phyloP scores from a whole-genome alignment of 148 eudicot species.

The Amaranthus hypochondriacus region DNA sequence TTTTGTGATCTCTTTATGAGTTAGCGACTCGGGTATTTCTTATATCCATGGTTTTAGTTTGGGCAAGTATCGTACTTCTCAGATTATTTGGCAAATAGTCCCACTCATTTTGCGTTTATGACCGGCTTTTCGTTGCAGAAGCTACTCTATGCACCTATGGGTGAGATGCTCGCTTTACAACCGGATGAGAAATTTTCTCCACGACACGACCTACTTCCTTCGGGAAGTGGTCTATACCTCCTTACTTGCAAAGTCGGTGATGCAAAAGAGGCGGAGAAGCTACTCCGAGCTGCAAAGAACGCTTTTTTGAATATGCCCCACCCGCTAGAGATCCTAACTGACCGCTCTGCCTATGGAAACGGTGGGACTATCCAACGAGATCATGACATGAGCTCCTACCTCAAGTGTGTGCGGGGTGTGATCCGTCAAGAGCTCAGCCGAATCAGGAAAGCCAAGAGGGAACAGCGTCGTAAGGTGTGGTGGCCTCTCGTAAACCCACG shows the following conservation, averaged over 20 bases:
- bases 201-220: slow-evolving; percentile 73
- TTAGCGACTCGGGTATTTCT: background rate
- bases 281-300: slow-evolving; percentile 54
- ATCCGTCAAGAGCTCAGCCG: slow-evolving; percentile 65
- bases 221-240: slow-evolving; percentile 76
- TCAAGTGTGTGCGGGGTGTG: slow-evolving; percentile 53
- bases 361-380: slow-evolving; percentile 76
- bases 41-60: no score
- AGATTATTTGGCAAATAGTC: background rate
- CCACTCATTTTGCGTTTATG: background rate
- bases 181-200: slow-evolving; percentile 86
- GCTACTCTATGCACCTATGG: slow-evolving; percentile 84
- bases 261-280: slow-evolving; percentile 47
- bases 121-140: slow-evolving; percentile 38
- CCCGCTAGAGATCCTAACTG: slow-evolving; percentile 89
- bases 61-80: no score
- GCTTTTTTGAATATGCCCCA: slow-evolving; percentile 80
- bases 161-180: slow-evolving; percentile 82
- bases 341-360: slow-evolving; percentile 79
- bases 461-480: slow-evolving; percentile 51
- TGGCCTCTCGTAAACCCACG: slow-evolving; percentile 61
- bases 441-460: slow-evolving; percentile 50
- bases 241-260: slow-evolving; percentile 41
- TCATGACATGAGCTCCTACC: slow-evolving; percentile 81
- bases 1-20: background rate